Evolutionary conservation across 352 stramenopile species (phyloP).

Genomic region (Pythium rishiriense): DNA sequence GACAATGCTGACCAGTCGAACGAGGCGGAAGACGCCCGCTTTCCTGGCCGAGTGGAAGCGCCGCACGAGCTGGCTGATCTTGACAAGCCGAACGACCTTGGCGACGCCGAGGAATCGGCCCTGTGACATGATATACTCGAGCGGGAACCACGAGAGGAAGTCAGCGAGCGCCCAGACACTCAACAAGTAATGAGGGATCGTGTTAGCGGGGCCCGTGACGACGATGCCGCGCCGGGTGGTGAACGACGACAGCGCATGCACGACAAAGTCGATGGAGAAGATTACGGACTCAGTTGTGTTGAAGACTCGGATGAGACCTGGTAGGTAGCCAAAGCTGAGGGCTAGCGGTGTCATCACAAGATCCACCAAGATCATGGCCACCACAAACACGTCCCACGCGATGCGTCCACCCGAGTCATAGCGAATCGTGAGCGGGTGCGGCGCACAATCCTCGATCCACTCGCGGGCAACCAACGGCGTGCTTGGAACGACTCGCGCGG

Average conservation of each 20-base stretch:
- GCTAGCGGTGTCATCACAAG: constrained; percentile 53
- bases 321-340: constrained; percentile 46
- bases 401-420: constrained; percentile 44
- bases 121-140: constrained; percentile 45
- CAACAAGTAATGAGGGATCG: constrained; percentile 47
- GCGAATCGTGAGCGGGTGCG: constrained; percentile 46
- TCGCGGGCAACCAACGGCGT: constrained; percentile 37
- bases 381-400: constrained; percentile 56
- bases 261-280: constrained; percentile 58
- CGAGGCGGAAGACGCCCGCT: constrained; percentile 53
- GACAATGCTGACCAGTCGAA: constrained; percentile 49
- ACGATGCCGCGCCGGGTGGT: constrained; percentile 47
- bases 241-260: constrained; percentile 61
- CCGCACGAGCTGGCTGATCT: constrained; percentile 56
- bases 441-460: constrained; percentile 31
- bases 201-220: constrained; percentile 45
- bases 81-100: constrained; percentile 66
- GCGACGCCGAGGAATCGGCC: constrained; percentile 55
- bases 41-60: constrained; percentile 68
- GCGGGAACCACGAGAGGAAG: constrained; percentile 72
- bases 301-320: constrained; percentile 27
- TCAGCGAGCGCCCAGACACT: constrained; percentile 59
- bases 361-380: constrained; percentile 56
- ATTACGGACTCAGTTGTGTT: constrained; percentile 43
- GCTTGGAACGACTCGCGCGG: constrained; percentile 7